Base-by-base conservation (phyloP, 2,329 filamentous ascomycete genomes). In the Paracamarosporium sp. region DNA sequence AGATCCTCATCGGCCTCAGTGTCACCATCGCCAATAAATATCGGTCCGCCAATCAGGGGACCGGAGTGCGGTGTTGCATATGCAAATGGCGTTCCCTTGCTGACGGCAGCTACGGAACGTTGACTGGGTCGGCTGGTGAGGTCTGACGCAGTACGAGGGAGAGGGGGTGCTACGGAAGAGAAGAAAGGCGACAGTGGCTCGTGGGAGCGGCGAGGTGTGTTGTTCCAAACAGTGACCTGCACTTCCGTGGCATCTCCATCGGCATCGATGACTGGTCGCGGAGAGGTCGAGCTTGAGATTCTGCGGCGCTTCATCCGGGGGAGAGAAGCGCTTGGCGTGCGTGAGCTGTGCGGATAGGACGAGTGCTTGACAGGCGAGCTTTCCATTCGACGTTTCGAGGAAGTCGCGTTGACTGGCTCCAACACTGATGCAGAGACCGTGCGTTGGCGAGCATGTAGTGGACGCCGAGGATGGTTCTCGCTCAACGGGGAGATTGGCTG, bases 51-150 rank as follows among this genome's bases (percentile, higher is more conserved):
- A n/a, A 74, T 50, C 35, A 76, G 67, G 0, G 68, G 68, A 0
- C 74, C 73, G 67, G 89, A 92, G 69, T 89, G 83, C 0, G 90
- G 90, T 0, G 90, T 93, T 2, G 89, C 89, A 67, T 93, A 93
- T n/a, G 87, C 88, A 62, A 87, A 87, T 1, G 82, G 82, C 0
- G 88, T 89, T 0, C 84, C 56, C 68, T 75, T 65, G 56, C 68
- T 66, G 4, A 61, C 59, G 72, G 68, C 53, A 28, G 65, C 64
- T 9, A 63, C 54, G 38, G 68, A 73, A n/a, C 72, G 66, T 76
- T 85, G 46, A 76, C 82, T 54, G 17, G 69, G 69, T 76, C 85
- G 28, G 76, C 77, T 79, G 58, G 62, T 64, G n/a, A 68, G 56
- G 47, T 75, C 73, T 7, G 72, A 75, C 40, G 66, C 70, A 7